phyloP scores from a whole-genome alignment of 139 green algal genomes.

The Micractinium sp. region DNA sequence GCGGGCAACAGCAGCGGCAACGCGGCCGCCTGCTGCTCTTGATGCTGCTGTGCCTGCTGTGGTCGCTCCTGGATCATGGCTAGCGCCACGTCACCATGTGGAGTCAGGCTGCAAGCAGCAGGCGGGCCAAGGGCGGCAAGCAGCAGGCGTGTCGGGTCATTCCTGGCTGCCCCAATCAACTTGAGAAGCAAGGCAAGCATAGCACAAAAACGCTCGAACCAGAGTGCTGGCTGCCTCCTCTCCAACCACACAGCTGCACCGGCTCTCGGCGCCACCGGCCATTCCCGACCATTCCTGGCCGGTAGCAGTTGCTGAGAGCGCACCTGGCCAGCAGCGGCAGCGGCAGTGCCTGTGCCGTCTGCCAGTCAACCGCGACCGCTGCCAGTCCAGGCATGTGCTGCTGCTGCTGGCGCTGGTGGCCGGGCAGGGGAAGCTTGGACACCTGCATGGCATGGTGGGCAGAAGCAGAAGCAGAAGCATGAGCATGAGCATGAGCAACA shows the following conservation, averaged over 20 bases:
- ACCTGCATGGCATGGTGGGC: background rate
- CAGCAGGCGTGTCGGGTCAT: background rate
- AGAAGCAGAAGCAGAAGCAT: background rate
- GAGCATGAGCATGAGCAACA: background rate
- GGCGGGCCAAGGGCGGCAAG: background rate
- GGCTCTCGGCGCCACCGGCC: no score
- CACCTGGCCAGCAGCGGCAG: conserved; percentile 22
- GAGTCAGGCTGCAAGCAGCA: conserved; percentile 6
- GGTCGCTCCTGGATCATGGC: background rate
- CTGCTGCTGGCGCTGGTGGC: background rate
- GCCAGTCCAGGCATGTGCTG: conserved; percentile 1
- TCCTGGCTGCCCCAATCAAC: no score
- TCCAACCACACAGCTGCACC: no score
- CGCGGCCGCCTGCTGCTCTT: background rate
- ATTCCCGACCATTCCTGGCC: no score
- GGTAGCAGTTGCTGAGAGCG: background rate
- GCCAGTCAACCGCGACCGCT: background rate
- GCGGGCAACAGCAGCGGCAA: conserved; percentile 6
- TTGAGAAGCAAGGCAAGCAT: no score
- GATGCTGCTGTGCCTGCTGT: background rate
- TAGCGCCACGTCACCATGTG: background rate
- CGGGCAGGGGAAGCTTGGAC: background rate
- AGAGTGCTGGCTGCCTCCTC: background rate
- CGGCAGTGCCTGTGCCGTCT: background rate
- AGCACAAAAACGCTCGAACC: no score